A percentile compares a stretch with the other conserved stretches of the same genome.
phyloP scores from a whole-genome alignment of 2,329 filamentous ascomycete species.

The Colletotrichum nymphaeae region DNA sequence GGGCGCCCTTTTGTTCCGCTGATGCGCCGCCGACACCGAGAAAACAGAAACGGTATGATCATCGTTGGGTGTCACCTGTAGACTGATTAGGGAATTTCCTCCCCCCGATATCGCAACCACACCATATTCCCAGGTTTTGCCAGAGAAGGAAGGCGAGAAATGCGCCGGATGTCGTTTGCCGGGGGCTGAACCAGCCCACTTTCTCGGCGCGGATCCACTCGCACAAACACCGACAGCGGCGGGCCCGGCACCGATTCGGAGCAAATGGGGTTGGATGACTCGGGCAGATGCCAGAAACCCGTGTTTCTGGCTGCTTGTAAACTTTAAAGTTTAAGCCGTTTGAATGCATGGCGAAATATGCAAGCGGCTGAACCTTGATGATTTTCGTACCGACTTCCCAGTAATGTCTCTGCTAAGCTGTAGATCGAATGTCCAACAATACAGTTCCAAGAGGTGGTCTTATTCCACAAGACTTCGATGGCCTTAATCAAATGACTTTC shows the following conservation, averaged over 20 bases:
- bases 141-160: background rate
- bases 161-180: slow-evolving; percentile 13
- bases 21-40: background rate
- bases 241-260: slow-evolving; percentile 17
- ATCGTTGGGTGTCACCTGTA: background rate
- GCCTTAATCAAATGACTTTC: too few species aligned
- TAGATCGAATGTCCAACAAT: too few species aligned
- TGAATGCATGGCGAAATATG: background rate
- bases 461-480: too few species aligned
- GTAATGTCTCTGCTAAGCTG: background rate
- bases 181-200: slow-evolving; percentile 9
- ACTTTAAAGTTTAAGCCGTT: background rate
- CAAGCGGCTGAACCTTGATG: background rate
- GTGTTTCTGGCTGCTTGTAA: background rate
- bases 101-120: slow-evolving; percentile 25
- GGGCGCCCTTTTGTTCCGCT: background rate
- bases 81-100: background rate
- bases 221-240: slow-evolving; percentile 11
- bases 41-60: slow-evolving; percentile 11
- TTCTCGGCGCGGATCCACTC: slow-evolving; percentile 24
- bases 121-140: background rate
- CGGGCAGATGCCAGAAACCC: background rate
- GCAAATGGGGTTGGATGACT: background rate
- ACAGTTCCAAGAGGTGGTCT: too few species aligned
- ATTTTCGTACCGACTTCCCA: background rate